A percentile compares a stretch with the other conserved stretches of the same genome.
These are phyloP conservation scores for Candida qinlingensis DNA, from an alignment of 805 yeast genomes.

Conservation along the genomic window DNA sequence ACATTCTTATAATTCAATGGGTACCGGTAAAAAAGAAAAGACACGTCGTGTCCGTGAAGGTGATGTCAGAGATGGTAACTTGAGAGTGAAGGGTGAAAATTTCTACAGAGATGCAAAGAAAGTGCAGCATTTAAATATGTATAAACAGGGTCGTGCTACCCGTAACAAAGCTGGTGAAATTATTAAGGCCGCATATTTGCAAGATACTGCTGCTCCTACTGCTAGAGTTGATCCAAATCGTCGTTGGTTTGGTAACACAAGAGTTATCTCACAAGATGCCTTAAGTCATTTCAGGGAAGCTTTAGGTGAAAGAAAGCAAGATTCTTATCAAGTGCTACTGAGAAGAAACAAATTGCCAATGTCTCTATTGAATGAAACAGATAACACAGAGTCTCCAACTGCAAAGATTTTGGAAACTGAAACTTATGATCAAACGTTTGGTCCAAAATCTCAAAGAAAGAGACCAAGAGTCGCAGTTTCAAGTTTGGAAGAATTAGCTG, in stretches of 20 bases:
- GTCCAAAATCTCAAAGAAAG: slow-evolving; percentile 92
- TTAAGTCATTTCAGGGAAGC: slow-evolving; percentile 91
- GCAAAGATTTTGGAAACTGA: slow-evolving; percentile 86
- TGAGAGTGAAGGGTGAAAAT: slow-evolving; percentile 94
- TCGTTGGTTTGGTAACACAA: slow-evolving; percentile 96
- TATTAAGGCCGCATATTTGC: slow-evolving; percentile 81
- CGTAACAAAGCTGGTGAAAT: slow-evolving; percentile 86
- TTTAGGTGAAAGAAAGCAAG: slow-evolving; percentile 76
- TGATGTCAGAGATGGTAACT: slow-evolving; percentile 79
- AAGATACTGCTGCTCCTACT: slow-evolving; percentile 78
- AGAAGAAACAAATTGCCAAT: slow-evolving; percentile 91
- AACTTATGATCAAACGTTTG: slow-evolving; percentile 74
- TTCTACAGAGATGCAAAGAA: slow-evolving; percentile 92
- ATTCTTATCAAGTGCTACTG: slow-evolving; percentile 79
- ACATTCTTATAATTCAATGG: slow-evolving; percentile 49
- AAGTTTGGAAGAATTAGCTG: slow-evolving; percentile 72
- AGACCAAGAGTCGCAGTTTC: slow-evolving; percentile 81
- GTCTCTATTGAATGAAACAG: slow-evolving; percentile 89
- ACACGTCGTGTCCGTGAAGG: slow-evolving; percentile 80
- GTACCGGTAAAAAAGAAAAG: slow-evolving; percentile 89
- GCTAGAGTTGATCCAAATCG: slow-evolving; percentile 96
- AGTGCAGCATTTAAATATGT: slow-evolving; percentile 87
- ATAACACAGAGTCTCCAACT: slow-evolving; percentile 67
- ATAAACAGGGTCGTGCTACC: slow-evolving; percentile 83
- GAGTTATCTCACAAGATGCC: slow-evolving; percentile 97